phyloP scores from a whole-genome alignment of 1,139 yeast genomes.

The Scheffersomyces titani region DNA sequence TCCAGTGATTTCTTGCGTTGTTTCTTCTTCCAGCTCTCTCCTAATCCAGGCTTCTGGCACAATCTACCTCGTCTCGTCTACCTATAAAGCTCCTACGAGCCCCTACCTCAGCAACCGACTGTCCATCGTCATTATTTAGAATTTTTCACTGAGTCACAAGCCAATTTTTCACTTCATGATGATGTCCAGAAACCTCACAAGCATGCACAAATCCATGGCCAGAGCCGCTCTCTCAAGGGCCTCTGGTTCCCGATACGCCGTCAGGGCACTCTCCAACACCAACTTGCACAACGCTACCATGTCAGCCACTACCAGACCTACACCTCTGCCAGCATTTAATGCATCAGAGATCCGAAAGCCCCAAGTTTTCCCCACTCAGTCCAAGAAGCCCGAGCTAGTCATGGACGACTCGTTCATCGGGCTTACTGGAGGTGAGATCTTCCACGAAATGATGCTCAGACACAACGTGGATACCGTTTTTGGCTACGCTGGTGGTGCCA shows the following conservation, averaged over 20 bases:
- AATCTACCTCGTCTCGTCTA: background rate
- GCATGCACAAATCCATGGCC: background rate
- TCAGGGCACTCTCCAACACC: constrained; percentile 36
- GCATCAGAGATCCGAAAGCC: constrained; percentile 18
- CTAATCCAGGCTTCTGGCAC: background rate
- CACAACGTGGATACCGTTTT: constrained; percentile 93
- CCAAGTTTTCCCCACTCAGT: constrained; percentile 15
- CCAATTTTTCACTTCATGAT: background rate
- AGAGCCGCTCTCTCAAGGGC: background rate
- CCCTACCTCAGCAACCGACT: background rate
- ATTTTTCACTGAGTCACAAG: background rate
- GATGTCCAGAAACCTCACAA: background rate
- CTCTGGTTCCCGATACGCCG: background rate
- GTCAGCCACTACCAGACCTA: constrained; percentile 23
- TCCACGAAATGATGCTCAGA: constrained; percentile 98
- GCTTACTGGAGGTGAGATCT: constrained; percentile 94
- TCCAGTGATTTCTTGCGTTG: background rate
- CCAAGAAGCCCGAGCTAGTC: constrained; percentile 12
- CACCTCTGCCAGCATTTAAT: constrained; percentile 31
- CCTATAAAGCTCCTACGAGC: background rate
- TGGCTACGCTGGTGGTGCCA: constrained; percentile 98
- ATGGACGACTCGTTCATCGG: constrained; percentile 92
- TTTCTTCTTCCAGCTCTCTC: background rate
- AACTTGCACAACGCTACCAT: constrained; percentile 37
- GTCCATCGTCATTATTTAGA: background rate